Conservation (phyloP, 2,329 filamentous ascomycete genomes). For the Ceratocystis cacaofunesta region DNA sequence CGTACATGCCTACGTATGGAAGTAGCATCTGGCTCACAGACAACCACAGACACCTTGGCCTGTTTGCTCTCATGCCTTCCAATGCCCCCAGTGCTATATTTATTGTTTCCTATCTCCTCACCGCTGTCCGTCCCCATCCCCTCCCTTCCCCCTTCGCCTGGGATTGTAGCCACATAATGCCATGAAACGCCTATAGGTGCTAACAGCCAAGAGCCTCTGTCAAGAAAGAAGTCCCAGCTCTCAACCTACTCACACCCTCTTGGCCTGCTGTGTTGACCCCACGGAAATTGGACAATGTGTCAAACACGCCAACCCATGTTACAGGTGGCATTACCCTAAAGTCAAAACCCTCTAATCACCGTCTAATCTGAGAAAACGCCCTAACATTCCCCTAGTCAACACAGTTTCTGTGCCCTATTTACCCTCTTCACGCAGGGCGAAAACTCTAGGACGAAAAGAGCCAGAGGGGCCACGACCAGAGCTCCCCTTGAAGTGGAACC, state of each 20-base stretch:
- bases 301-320: not conserved
- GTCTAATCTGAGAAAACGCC: too few relatives aligned
- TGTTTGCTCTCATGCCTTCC: not conserved
- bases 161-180: not conserved
- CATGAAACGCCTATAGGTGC: not conserved
- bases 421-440: too few relatives aligned
- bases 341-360: not conserved
- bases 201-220: not conserved
- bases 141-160: not conserved
- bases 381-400: not conserved
- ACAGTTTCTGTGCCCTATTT: not conserved
- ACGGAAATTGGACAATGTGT: conserved; percentile 2
- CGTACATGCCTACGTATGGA: not conserved
- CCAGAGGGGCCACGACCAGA: not conserved
- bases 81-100: not conserved
- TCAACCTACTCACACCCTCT: not conserved
- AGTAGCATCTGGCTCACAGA: not conserved
- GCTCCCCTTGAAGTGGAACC: not conserved
- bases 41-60: not conserved
- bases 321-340: conserved; percentile 5
- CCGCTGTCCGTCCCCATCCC: not conserved
- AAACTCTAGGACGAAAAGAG: not conserved
- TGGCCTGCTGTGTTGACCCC: not conserved
- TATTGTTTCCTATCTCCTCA: not conserved
- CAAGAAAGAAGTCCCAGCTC: too few relatives aligned